Base-by-base conservation (phyloP, 192 early-diverging fungal species). In the Umbelopsis vinacea region DNA sequence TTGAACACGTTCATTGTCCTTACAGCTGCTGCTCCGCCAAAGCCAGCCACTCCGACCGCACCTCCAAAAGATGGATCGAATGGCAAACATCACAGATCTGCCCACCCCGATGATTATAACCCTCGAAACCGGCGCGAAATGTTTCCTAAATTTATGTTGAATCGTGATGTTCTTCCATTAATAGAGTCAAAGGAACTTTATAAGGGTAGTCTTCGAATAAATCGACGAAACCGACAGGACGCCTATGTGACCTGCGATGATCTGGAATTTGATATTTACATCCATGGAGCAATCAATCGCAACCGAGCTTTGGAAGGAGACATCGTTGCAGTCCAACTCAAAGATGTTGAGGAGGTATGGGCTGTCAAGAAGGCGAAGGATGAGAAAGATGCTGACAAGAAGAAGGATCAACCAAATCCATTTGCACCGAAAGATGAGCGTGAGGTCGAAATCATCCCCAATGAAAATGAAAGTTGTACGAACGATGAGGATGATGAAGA, bases 291-390 rank as follows among this genome's bases (percentile, higher is more conserved):
- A 24, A 82, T 78, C 29, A 76, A 82, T 53, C 88, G 92, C 23
- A 96, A 96, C 76, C 86, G 94, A 45, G 91, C 93, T 2, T 71
- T 96, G 22, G 92, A 96, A 23, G 93, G 92, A 2, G 94, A 96
- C 72, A 73, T 87, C 0, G 94, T 96, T 11, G 86, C 87, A 17
- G 79, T 96, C 2, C 68, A 84, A 72, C 57, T 94, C 17, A 70
- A 92, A 43, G 85, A 88, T 63, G 82, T 84, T 2, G 85, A 84
- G 14, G 89, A 90, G 73, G 69, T 85, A 45, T 71, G 85, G 77
- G 43, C 71, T 2, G 83, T 84, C 40, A 77, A 87, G 71, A 50
- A 81, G 43, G 67, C 76, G 29, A 75, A 79, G 12, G 70, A 66
- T 57, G 81, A 85, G 54, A 74, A 82, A 33, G 85, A 84, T 60